Base-by-base conservation (phyloP, 768 basidiomycete genomes). In the Mycena metata region DNA sequence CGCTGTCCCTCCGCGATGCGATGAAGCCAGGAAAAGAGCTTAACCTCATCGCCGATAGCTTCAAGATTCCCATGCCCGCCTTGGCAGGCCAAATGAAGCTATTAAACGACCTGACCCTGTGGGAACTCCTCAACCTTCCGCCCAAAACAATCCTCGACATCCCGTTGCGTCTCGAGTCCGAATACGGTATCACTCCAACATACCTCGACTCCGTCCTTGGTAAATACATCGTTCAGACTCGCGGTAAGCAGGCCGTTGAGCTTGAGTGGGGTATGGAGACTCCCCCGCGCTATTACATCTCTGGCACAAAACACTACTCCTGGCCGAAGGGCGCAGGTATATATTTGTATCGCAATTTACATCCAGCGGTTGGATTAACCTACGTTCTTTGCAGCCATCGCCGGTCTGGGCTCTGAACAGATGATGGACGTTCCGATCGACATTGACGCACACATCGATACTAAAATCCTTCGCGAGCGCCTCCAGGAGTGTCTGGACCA, bases 261-360 rank as follows among this genome's bases (percentile, higher is more conserved):
- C 58, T 64, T 30, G 65, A 77, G 35, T 79, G 72, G 58, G 70
- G 72, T 16, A 73, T 81, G 36, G 66, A 70, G 57, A 47, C 72
- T 45, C 49, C 70, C 39, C 75, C 77, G 39, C 71, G 67, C 45
- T 79, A 78, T 57, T 54, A 80, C 19, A 72, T 78, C 30, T 70
- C 78, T 2, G 75, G 65, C 45, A 81, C 82, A 13, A 78, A 76
- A 19, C 83, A 85, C 72, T 84, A 83, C 62, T 85, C 84, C 4
- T 86, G 85, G 85, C 83, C 83, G 15, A 86, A 86, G 70, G 79
- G 78, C 21, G 80, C 82, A 24, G 81, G 84, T 84, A 66, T 55
- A 78, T n/a, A 51, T 64, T 15, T 51, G 19, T 63, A 23, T 61
- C 39, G 26, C 36, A 51, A 47, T 50, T 11, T 57, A 36, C 21